Percentiles rank a stretch among this genome's conserved stretches.
Evolutionary conservation across 2,329 filamentous ascomycete genomes (phyloP).

Genomic region (Blastomyces silverae): DNA sequence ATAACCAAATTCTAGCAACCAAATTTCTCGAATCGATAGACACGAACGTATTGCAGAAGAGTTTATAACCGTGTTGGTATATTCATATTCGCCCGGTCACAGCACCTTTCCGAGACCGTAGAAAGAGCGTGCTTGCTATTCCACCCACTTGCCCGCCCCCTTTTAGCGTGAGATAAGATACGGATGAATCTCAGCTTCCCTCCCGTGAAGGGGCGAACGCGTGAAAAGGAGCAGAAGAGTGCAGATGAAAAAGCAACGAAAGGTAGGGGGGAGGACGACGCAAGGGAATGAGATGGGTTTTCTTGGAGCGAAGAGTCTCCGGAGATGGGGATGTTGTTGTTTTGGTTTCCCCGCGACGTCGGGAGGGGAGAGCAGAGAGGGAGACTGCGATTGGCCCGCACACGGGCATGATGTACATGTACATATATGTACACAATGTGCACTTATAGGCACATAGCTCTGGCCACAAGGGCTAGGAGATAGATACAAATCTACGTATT

Average conservation of each 20-base stretch:
- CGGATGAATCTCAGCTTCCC: background rate
- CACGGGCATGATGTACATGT: background rate
- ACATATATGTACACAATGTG: too few relatives aligned
- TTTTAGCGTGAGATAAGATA: background rate
- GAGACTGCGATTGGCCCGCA: conserved; percentile 4
- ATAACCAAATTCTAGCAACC: background rate
- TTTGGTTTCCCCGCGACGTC: conserved; percentile 3
- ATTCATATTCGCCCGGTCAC: background rate
- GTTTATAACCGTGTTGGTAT: background rate
- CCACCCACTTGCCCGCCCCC: background rate
- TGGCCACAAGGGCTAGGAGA: background rate
- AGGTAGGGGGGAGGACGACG: background rate
- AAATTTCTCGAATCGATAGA: background rate
- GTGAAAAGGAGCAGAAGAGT: background rate
- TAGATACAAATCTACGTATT: background rate
- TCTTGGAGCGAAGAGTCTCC: background rate
- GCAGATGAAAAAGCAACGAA: background rate
- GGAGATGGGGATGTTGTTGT: conserved; percentile 7
- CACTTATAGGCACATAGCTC: background rate
- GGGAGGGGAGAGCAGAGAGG: background rate
- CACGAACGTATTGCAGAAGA: background rate
- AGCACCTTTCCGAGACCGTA: background rate
- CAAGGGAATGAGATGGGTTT: background rate
- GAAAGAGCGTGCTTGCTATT: background rate
- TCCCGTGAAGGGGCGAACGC: background rate